Evolutionary conservation across 331 rosid species (phyloP), one percentile per base, ranked within the genome.

Genomic region (Pyrus hybrid): DNA sequence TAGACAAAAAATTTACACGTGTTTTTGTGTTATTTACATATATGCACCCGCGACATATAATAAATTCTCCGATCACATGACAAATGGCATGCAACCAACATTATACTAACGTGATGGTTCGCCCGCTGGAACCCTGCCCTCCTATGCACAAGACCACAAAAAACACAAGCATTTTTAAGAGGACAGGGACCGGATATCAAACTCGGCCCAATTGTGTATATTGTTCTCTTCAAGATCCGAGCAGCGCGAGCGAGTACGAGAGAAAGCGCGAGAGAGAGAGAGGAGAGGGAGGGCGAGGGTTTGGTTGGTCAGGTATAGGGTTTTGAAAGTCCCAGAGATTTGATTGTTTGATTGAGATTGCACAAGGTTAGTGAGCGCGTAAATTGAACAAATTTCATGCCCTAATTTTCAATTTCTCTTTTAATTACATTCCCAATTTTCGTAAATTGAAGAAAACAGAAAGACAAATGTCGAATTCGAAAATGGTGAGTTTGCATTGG

Each of bases 321-420:
- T 86, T 71, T 81, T 68, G 80, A 75, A 73, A 67, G 76, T 70
- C 80, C 45, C 79, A 73, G 63, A 70, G 64, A 63, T 68, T 68
- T 70, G 68, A 18, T 61, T 61, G 60, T 29, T 71, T 18, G 57
- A 51, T 51, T 51, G 57, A 49, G 56, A 51, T 72, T 71, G 69
- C 63, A 9, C 51, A 85, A 88, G 93, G 96, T 91, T 79, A 88
- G 96, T 90, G 93, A 91, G 89, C 81, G 91, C 74, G 83, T 81
- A 75, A 79, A 77, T 37, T 83, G 53, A 41, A 33, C 57, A 72
- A 64, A 35, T 80, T 74, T 69, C 33, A 68, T 84, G 37, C 60
- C 26, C 74, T 35, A 51, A 71, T 74, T 80, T 78, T 20, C 43
- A 35, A 32, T 70, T 57, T 69, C 58, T 67, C 70, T 37, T 80